A percentile compares a stretch with the other conserved stretches of the same genome.
Conservation (phyloP, 2,329 filamentous ascomycete species). For the Pleurostoma richardsiae region DNA sequence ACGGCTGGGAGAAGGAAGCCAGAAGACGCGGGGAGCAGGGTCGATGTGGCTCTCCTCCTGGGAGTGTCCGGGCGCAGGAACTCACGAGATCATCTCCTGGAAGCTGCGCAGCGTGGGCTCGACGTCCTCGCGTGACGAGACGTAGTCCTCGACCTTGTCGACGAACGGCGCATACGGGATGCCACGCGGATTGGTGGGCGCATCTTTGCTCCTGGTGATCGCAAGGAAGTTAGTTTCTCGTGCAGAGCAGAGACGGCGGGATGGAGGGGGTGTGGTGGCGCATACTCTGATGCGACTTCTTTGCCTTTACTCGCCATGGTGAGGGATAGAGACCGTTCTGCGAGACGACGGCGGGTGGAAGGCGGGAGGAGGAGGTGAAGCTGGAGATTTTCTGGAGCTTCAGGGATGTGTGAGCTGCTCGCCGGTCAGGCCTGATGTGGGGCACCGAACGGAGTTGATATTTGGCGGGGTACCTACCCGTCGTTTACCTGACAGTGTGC, state of each 20-base stretch:
- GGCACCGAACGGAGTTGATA: no score
- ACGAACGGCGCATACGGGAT: conserved; percentile 83
- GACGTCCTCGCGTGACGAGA: conserved; percentile 71
- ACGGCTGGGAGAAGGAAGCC: no score
- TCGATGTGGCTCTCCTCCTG: not conserved
- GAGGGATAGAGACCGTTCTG: not conserved
- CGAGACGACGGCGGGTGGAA: not conserved
- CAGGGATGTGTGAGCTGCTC: no score
- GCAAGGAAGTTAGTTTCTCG: not conserved
- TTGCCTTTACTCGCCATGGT: conserved; percentile 37
- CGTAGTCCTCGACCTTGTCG: conserved; percentile 85
- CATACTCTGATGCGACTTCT: conserved; percentile 25
- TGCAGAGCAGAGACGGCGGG: not conserved
- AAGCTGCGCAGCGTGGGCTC: conserved; percentile 78
- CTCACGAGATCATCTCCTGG: conserved; percentile 90
- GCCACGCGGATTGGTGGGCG: conserved; percentile 71
- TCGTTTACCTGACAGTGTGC: no score
- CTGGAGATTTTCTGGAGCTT: not conserved
- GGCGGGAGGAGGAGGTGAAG: not conserved
- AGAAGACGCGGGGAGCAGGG: no score
- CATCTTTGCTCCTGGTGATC: conserved; percentile 34
- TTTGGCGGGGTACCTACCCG: no score
- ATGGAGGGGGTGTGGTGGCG: no score
- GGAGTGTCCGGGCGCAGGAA: conserved; percentile 12
- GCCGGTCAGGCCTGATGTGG: no score